Base-by-base conservation (phyloP, 179 eudicot genomes). In the Amaranthus tricolor region DNA sequence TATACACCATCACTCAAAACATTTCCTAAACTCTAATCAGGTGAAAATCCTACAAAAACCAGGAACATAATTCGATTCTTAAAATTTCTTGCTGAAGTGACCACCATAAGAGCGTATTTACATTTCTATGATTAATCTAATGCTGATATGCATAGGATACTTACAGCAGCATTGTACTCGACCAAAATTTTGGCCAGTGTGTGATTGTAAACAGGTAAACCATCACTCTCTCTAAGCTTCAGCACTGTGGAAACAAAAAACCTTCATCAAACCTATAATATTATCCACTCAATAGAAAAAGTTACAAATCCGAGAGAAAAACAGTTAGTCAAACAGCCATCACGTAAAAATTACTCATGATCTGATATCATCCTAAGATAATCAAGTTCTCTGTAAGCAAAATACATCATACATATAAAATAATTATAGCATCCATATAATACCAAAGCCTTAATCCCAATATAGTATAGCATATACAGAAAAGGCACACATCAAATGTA, bases 111-210 rank as follows among this genome's bases (percentile, higher is more conserved):
- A 31, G 40, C 48, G 3, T 11, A 21, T 24, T 9, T 61, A 40
- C n/a, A 9, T 6, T 59, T 59, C 21, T 24, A 12, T 63, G 8
- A 15, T 66, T 55, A 19, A 55, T 47, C 5, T 15, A n/a, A 48
- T 49, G 12, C 50, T n/a, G 20, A 19, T 12, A 31, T 1, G 16
- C 16, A 53, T 11, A 7, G 4, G 65, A 75, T 66, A 85, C 97
- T 86, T 82, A 96, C 98, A 21, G 97, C 98, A 76, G 98, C 88
- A 78, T 96, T 89, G 85, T 93, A 96, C 81, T 93, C 88, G 66
- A 89, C 99, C 87, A 96, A 66, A 70, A 81, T 89, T 70, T 69
- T 82, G 64, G 97, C 89, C 73, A 93, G 87, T 4, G 97, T 91
- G 56, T 85, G 96, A 83, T 93, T 89, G 77, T 88, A 96, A 47